These are phyloP conservation scores for Chrysosporium queenslandicum DNA, from an alignment of 2,329 filamentous ascomycete genomes.

Conservation along the genomic window DNA sequence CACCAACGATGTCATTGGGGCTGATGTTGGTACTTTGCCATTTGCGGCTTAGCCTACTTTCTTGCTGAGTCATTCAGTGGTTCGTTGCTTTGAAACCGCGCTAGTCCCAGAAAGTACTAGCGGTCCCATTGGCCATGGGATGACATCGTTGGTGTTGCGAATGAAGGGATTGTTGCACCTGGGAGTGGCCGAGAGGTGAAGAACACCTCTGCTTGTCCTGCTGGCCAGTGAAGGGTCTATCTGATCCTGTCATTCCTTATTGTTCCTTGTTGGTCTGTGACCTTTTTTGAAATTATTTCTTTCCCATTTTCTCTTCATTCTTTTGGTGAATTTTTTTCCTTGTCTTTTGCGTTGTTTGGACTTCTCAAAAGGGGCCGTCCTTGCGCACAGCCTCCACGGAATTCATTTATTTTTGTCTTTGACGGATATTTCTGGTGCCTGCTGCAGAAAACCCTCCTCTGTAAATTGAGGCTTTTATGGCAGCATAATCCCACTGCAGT, in stretches of 20 bases:
- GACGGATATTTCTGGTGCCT: not conserved
- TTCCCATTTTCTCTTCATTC: constrained; percentile 1
- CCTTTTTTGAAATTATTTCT: constrained; percentile 2
- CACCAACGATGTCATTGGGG: not conserved
- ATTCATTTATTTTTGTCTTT: constrained; percentile 4
- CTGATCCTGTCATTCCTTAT: constrained; percentile 5
- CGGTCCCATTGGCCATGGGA: not conserved
- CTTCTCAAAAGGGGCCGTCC: not conserved
- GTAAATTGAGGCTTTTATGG: not conserved
- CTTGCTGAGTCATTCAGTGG: not conserved
- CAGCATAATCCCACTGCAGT: not conserved
- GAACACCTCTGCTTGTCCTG: constrained; percentile 2
- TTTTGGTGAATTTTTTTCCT: not conserved
- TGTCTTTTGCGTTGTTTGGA: not conserved
- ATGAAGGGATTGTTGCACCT: not conserved
- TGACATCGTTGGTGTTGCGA: constrained; percentile 2
- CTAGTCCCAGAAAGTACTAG: not conserved
- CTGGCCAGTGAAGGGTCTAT: not conserved
- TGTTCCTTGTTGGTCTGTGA: constrained; percentile 7
- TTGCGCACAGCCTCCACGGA: constrained; percentile 4
- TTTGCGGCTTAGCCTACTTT: not conserved
- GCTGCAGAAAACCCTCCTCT: not conserved
- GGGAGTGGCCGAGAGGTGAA: not conserved
- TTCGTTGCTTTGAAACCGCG: not conserved
- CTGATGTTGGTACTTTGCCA: not conserved